phyloP scores from a whole-genome alignment of 1,284 basidiomycete genomes.

The Lentinus polychrous region DNA sequence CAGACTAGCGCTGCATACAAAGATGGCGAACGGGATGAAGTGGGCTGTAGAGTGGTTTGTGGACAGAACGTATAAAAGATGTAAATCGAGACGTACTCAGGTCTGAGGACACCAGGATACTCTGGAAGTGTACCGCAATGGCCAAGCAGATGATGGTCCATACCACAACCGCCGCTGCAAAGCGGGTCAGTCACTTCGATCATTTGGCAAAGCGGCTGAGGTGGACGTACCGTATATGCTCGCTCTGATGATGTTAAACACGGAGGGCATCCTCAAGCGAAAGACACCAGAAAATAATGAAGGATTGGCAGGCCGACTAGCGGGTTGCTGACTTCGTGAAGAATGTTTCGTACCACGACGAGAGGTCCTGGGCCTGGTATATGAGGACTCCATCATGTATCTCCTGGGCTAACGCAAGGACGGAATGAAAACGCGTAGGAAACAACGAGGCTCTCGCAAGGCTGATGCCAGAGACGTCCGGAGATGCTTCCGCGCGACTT shows the following conservation, averaged over 20 bases:
- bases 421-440: constrained; percentile 12
- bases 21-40: constrained; percentile 78
- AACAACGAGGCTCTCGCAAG: constrained; percentile 21
- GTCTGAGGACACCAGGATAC: constrained; percentile 62
- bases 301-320: constrained; percentile 16
- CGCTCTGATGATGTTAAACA: constrained; percentile 59
- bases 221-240: constrained; percentile 49
- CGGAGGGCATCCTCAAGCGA: constrained; percentile 36
- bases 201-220: background rate
- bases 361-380: constrained; percentile 21
- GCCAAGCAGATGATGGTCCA: constrained; percentile 71
- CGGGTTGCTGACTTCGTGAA: constrained; percentile 22
- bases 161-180: constrained; percentile 50
- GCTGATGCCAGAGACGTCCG: constrained; percentile 4
- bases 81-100: constrained; percentile 49
- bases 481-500: constrained; percentile 9
- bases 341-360: constrained; percentile 13
- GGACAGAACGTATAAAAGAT: background rate
- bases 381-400: constrained; percentile 28
- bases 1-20: constrained; percentile 63
- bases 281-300: constrained; percentile 18
- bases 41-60: constrained; percentile 42
- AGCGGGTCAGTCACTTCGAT: background rate
- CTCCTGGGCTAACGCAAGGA: too few species aligned
- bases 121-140: constrained; percentile 70